These are phyloP conservation scores for Lyophyllum semitale DNA, from an alignment of 768 basidiomycete genomes.

Conservation along the genomic window DNA sequence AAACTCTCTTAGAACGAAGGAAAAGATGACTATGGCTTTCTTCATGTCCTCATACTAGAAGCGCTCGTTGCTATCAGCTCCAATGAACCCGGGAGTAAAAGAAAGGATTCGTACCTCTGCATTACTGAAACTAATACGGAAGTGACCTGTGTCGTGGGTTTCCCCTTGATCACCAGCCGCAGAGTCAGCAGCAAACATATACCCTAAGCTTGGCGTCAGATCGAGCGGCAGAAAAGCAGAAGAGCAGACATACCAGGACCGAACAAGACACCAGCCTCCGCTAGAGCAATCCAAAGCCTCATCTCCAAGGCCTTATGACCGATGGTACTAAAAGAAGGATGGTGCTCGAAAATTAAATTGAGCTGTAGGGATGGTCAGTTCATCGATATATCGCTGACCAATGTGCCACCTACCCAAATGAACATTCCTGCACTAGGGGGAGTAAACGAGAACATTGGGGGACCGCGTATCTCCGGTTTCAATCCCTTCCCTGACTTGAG, in stretches of 20 bases:
- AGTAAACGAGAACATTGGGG: slow-evolving; percentile 29
- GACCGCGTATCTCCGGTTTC: background rate
- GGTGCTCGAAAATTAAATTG: slow-evolving; percentile 59
- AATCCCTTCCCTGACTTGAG: slow-evolving; percentile 25
- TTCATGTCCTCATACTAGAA: slow-evolving; percentile 40
- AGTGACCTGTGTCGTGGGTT: slow-evolving; percentile 46
- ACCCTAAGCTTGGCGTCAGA: slow-evolving; percentile 24
- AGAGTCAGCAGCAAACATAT: slow-evolving; percentile 42
- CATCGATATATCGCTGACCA: slow-evolving; percentile 7
- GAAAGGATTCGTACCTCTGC: slow-evolving; percentile 39
- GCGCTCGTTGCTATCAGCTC: background rate
- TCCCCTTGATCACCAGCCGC: slow-evolving; percentile 18
- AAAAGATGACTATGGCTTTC: slow-evolving; percentile 50
- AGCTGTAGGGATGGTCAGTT: slow-evolving; percentile 38
- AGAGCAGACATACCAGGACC: slow-evolving; percentile 50
- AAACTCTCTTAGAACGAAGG: slow-evolving; percentile 44
- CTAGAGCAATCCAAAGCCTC: slow-evolving; percentile 61
- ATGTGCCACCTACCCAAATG: slow-evolving; percentile 48
- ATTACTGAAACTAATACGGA: slow-evolving; percentile 60
- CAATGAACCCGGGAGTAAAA: background rate
- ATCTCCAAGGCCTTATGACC: slow-evolving; percentile 49
- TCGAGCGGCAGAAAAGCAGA: background rate
- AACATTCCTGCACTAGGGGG: slow-evolving; percentile 88
- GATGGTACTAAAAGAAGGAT: slow-evolving; percentile 43
- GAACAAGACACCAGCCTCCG: slow-evolving; percentile 63